phyloP scores from a whole-genome alignment of 257 asterid species.

The Penstemon davidsonii region DNA sequence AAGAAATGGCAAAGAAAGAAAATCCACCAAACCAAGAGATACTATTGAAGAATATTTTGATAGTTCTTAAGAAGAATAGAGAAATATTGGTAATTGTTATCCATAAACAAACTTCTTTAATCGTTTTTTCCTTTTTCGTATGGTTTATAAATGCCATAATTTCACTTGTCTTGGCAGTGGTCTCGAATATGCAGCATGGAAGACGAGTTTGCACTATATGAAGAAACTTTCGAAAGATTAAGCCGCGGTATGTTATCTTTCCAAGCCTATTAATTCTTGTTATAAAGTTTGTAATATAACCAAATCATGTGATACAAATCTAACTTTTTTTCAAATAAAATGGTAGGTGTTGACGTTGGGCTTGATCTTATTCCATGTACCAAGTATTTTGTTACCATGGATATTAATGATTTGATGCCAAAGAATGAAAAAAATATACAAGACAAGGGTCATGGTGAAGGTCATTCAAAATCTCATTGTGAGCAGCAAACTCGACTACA shows the following conservation, averaged over 20 bases:
- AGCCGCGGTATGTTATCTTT: constrained; percentile 22
- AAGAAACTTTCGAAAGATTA: constrained; percentile 33
- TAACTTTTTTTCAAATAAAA: too few species aligned
- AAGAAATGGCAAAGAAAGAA: constrained; percentile 16
- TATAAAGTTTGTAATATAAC: neutral
- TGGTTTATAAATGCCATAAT: neutral
- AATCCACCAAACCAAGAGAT: constrained; percentile 28
- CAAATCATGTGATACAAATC: neutral
- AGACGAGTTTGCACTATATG: constrained; percentile 33
- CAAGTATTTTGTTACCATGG: constrained; percentile 17
- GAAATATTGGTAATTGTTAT: constrained; percentile 47
- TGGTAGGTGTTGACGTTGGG: constrained; percentile 33
- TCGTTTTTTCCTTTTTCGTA: neutral
- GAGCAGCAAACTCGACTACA: constrained; percentile 17
- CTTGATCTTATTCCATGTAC: constrained; percentile 30
- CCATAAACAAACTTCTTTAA: neutral
- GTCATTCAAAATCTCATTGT: constrained; percentile 4
- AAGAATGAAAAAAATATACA: constrained; percentile 8
- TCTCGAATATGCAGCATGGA: constrained; percentile 27
- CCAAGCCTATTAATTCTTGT: neutral
- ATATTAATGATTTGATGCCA: constrained; percentile 6
- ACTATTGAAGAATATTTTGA: constrained; percentile 41
- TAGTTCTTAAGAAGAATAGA: constrained; percentile 41
- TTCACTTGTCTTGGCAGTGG: constrained; percentile 28
- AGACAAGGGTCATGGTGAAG: constrained; percentile 18